Conservation (phyloP, 257 asterid genomes). For the Petunia secreta region DNA sequence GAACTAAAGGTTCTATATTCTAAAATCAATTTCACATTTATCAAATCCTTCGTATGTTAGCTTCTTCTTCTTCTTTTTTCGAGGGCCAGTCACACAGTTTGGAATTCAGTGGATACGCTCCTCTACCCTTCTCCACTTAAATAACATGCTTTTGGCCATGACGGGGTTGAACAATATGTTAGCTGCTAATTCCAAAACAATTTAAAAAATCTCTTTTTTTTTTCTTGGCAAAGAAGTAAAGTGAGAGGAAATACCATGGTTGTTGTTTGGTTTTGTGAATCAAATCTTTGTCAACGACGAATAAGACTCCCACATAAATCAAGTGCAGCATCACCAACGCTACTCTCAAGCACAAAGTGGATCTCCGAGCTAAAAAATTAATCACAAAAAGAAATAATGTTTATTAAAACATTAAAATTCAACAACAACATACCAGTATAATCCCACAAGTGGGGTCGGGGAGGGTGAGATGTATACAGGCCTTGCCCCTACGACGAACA, state of each 20-base stretch:
- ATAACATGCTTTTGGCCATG: no score
- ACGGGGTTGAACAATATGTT: not conserved
- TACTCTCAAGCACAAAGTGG: constrained; percentile 64
- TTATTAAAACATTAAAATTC: not conserved
- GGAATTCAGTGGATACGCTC: no score
- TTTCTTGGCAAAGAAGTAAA: not conserved
- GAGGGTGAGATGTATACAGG: not conserved
- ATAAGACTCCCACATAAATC: constrained; percentile 57
- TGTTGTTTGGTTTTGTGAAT: constrained; percentile 57
- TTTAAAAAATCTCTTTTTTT: not conserved
- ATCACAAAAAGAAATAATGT: not conserved
- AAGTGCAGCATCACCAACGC: constrained; percentile 90
- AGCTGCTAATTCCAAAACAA: not conserved
- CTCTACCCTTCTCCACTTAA: no score
- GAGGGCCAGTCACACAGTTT: no score
- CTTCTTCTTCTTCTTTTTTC: not conserved
- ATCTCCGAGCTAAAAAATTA: constrained; percentile 68
- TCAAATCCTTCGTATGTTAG: not conserved
- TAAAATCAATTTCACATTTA: not conserved
- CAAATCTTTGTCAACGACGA: constrained; percentile 67
- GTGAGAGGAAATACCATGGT: constrained; percentile 62
- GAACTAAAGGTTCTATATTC: not conserved
- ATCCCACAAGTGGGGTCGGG: not conserved
- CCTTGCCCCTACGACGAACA: no score
- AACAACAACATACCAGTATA: not conserved